Evolutionary conservation across 768 basidiomycete species (phyloP).

Genomic region (Auricularia sp.): DNA sequence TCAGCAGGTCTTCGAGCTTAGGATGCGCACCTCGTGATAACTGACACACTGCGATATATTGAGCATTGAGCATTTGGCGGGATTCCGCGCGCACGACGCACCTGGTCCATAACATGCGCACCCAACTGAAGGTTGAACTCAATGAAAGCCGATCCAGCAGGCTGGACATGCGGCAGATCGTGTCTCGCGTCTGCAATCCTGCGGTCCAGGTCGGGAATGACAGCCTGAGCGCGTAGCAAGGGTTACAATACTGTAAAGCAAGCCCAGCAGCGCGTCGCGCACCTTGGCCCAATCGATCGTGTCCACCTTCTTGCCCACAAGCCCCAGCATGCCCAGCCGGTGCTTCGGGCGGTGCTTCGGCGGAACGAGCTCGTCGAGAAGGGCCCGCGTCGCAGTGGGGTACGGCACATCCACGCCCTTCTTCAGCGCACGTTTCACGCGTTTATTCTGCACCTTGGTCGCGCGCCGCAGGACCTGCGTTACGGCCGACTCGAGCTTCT

Average conservation of each 20-base stretch:
- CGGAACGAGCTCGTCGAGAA: slow-evolving; percentile 47
- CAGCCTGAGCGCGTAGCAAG: background rate
- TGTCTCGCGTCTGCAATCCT: slow-evolving; percentile 31
- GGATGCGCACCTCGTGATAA: slow-evolving; percentile 1
- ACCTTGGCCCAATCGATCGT: slow-evolving; percentile 55
- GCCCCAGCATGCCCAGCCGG: slow-evolving; percentile 37
- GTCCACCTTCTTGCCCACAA: slow-evolving; percentile 54
- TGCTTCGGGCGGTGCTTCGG: slow-evolving; percentile 41
- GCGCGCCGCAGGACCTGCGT: slow-evolving; percentile 37
- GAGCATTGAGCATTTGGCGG: no score
- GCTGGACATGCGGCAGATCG: slow-evolving; percentile 32
- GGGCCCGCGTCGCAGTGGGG: slow-evolving; percentile 11
- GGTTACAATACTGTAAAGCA: background rate
- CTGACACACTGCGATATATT: slow-evolving; percentile 11
- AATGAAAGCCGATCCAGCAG: slow-evolving; percentile 50
- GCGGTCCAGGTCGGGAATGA: slow-evolving; percentile 35
- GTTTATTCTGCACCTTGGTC: slow-evolving; percentile 31
- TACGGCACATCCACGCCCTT: slow-evolving; percentile 10
- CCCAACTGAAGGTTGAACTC: slow-evolving; percentile 65
- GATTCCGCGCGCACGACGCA: no score
- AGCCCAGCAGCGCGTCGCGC: slow-evolving; percentile 3
- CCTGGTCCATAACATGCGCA: slow-evolving; percentile 53
- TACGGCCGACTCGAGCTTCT: slow-evolving; percentile 49
- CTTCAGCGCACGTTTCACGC: slow-evolving; percentile 23
- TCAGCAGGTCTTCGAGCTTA: no score